Conservation (phyloP, 2,329 filamentous ascomycete species). For the Polytolypa hystricis region DNA sequence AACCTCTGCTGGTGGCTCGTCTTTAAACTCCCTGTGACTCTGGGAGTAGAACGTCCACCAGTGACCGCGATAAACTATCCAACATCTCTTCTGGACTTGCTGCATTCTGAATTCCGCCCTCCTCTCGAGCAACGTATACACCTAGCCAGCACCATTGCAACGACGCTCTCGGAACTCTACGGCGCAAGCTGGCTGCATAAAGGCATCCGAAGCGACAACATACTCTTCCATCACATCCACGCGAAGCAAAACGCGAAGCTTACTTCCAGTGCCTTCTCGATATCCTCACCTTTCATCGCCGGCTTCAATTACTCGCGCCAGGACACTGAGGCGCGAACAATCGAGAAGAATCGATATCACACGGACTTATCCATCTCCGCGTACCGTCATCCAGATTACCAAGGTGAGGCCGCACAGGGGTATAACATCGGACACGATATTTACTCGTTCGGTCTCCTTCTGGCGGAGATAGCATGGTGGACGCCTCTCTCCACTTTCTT, state of each 20-base stretch:
- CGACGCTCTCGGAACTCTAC: constrained; percentile 2
- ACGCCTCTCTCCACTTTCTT: constrained; percentile 2
- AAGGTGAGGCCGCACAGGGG: constrained; percentile 2
- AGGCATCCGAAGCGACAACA: constrained; percentile 3
- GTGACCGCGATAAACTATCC: background rate
- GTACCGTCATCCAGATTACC: constrained; percentile 3
- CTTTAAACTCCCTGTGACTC: constrained; percentile 1
- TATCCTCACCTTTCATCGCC: background rate
- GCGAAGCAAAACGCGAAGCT: background rate
- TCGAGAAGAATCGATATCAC: constrained; percentile 2
- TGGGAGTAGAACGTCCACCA: background rate
- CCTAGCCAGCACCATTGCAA: constrained; percentile 1
- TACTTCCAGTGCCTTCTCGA: background rate
- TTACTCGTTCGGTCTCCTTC: constrained; percentile 2
- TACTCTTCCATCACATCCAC: background rate
- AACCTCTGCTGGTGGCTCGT: constrained; percentile 4
- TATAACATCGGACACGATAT: constrained; percentile 2
- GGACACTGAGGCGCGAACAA: constrained; percentile 3
- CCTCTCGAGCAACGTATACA: background rate
- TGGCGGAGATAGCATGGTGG: constrained; percentile 4
- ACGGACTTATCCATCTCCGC: background rate
- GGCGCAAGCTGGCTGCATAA: constrained; percentile 2
- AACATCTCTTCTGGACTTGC: background rate
- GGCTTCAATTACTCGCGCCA: constrained; percentile 3
- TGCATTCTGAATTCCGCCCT: constrained; percentile 1